Conservation (phyloP, 2,329 filamentous ascomycete genomes). For the Calonectria crousiana region DNA sequence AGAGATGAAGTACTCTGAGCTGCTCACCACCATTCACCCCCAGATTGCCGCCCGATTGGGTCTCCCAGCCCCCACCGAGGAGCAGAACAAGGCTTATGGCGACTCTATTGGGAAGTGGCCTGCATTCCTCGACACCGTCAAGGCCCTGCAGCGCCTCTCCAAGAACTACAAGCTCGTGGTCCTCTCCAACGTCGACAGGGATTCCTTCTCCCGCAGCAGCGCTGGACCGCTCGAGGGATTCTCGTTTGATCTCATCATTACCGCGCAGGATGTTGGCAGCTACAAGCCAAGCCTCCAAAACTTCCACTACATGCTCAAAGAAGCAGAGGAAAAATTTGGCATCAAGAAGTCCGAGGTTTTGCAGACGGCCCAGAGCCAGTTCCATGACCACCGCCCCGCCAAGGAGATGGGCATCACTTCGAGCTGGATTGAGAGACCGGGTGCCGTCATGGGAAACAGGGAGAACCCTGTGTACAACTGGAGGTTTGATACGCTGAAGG, state of each 20-base stretch:
- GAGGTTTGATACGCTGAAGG: slow-evolving; percentile 69
- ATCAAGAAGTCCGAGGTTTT: slow-evolving; percentile 67
- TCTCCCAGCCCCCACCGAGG: slow-evolving; percentile 49
- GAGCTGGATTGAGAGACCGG: slow-evolving; percentile 71
- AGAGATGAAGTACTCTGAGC: slow-evolving; percentile 67
- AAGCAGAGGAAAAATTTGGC: slow-evolving; percentile 66
- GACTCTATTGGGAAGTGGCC: slow-evolving; percentile 66
- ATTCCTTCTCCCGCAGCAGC: slow-evolving; percentile 60
- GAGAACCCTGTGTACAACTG: slow-evolving; percentile 63
- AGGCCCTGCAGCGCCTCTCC: slow-evolving; percentile 62
- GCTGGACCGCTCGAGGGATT: slow-evolving; percentile 61
- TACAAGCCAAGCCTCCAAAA: slow-evolving; percentile 78
- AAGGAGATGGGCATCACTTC: slow-evolving; percentile 67
- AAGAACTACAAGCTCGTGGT: slow-evolving; percentile 69
- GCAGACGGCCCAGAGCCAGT: slow-evolving; percentile 77
- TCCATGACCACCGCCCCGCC: slow-evolving; percentile 77
- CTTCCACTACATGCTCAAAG: slow-evolving; percentile 73
- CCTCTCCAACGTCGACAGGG: slow-evolving; percentile 68
- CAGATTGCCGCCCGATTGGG: slow-evolving; percentile 59
- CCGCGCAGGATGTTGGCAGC: slow-evolving; percentile 76
- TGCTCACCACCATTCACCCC: slow-evolving; percentile 65
- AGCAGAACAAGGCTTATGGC: slow-evolving; percentile 63
- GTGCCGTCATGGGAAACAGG: slow-evolving; percentile 53
- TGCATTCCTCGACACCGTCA: slow-evolving; percentile 70
- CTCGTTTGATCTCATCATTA: slow-evolving; percentile 72